Base-by-base conservation (phyloP, 768 basidiomycete genomes). In the Dioszegia aurantiaca region DNA sequence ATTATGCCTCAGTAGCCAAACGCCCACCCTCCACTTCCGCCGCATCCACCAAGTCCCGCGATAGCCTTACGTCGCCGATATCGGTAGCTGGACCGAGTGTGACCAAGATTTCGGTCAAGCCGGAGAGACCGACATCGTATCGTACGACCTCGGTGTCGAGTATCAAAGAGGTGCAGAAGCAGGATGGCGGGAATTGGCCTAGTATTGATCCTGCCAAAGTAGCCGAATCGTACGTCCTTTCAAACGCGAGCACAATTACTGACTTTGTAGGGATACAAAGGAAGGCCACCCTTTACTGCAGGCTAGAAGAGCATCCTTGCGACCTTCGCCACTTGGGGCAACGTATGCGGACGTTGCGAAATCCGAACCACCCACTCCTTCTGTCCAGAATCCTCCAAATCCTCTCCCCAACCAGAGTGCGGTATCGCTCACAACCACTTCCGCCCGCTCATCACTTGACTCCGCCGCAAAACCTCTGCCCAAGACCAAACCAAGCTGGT, bases 401-500 rank as follows among this genome's bases (percentile, higher is more conserved):
- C 45, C 51, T 24, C 12, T 58, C 60, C 27, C 55, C 57, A 39
- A 57, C n/a, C 47, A 52, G 17, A 53, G 48, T n/a, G 26, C 11
- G 17, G 47, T 51, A 9, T 58, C 58, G 42, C 54, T 64, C 31
- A 33, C 17, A 3, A 55, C 54, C 26, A 53, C 49, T 14, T 58
- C 41, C 55, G 27, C 56, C 12, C 55, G 56, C 39, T 65, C 67
- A 2, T 65, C 60, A 12, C 19, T 65, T 10, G 64, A 64, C 26
- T 17, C 39, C 1, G 28, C 19, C 42, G 21, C 30, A 4, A 66
- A 61, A 55, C 68, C 70, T 3, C 24, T 55, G 3, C 51, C 70
- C 2, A 67, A 65, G 39, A 55, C 65, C 8, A 72, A 72, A 53
- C 70, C 70, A 14, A 63, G 60, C 3, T 72, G 70, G 70, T 56